Base-by-base conservation (phyloP, 371 early-diverging fungal genomes). In the Fennellomyces sp. region DNA sequence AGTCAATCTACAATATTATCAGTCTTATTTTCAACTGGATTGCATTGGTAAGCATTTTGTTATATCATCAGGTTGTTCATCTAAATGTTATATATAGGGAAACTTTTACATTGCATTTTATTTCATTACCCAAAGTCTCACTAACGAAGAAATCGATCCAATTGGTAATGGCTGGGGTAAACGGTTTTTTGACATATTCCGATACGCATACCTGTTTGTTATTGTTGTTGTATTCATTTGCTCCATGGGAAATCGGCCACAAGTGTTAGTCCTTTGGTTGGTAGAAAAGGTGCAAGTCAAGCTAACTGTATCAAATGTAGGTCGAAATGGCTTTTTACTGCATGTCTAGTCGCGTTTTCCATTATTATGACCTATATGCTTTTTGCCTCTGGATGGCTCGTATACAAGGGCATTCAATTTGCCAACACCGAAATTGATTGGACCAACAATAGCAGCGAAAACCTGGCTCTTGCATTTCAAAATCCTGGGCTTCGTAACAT, bases 241-340 rank as follows among this genome's bases (percentile, higher is more conserved):
- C 48, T 90, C 95, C 33, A 83, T 97, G 78, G 97, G 97, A 33
- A 96, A 97, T 68, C 81, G 95, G 2, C 96, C 96, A 7, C 94
- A 95, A 76, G 95, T 95, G 63, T 90, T 88, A 73, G 76, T 26
- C 2, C n/a, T 50, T 11, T 45, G 25, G 27, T 27, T 23, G 0
- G 26, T 6, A 25, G 5, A 15, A 12, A 19, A 15, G 12, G 2
- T 15, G 15, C 13, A n/a, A 1, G 28, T 17, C 23, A 23, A 33
- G 29, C 19, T 28, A 45, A 29, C 15, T 11, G 27, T 26, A 25
- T 58, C 39, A 41, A 8, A 15, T 25, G 12, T 58, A 77, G 77
- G 23, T 69, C 80, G 13, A 75, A 69, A 52, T 58, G 70, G 63
- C 35, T 74, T 23, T 82, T 75, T 59, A 69, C 69, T 38, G 62